Percentiles rank a stretch among this genome's conserved stretches.
These are phyloP conservation scores for Clonostachys solani DNA, from an alignment of 2,329 filamentous ascomycete species.

Conservation along the genomic window DNA sequence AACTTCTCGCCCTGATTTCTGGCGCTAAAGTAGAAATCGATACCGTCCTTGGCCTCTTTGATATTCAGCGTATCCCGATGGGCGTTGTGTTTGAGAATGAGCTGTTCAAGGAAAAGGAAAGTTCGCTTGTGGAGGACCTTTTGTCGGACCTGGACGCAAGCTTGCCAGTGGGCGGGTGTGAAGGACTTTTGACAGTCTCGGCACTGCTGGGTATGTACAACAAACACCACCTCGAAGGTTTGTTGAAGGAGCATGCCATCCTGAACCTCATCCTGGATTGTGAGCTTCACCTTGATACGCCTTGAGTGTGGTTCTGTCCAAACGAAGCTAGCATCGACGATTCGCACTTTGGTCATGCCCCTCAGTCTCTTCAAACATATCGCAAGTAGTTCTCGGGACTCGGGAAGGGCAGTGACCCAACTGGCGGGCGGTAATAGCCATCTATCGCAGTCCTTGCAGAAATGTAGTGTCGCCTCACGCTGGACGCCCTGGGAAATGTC, in stretches of 20 bases:
- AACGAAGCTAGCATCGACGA: slow-evolving; percentile 93
- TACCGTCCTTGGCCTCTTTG: slow-evolving; percentile 91
- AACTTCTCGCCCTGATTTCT: slow-evolving; percentile 91
- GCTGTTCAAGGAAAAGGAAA: slow-evolving; percentile 73
- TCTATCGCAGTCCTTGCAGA: slow-evolving; percentile 90
- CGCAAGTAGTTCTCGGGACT: slow-evolving; percentile 89
- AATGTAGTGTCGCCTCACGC: slow-evolving; percentile 83
- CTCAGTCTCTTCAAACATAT: slow-evolving; percentile 85
- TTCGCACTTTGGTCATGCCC: slow-evolving; percentile 83
- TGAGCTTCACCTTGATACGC: slow-evolving; percentile 91
- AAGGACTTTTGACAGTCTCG: slow-evolving; percentile 94
- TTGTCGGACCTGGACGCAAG: slow-evolving; percentile 90
- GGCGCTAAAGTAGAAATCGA: slow-evolving; percentile 92
- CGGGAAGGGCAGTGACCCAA: slow-evolving; percentile 80
- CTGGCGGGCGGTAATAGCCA: slow-evolving; percentile 84
- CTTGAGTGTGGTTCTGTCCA: slow-evolving; percentile 98
- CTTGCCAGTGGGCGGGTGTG: slow-evolving; percentile 93
- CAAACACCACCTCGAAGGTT: slow-evolving; percentile 89
- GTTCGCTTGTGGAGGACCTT: slow-evolving; percentile 93
- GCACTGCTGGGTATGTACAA: slow-evolving; percentile 89
- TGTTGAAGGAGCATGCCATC: slow-evolving; percentile 76
- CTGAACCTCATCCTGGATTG: slow-evolving; percentile 69
- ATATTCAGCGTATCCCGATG: slow-evolving; percentile 96
- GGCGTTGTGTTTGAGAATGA: slow-evolving; percentile 90
- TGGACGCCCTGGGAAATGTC: slow-evolving; percentile 91